These are phyloP conservation scores for Russula ochroleuca DNA, from an alignment of 768 basidiomycete species.

Conservation along the genomic window DNA sequence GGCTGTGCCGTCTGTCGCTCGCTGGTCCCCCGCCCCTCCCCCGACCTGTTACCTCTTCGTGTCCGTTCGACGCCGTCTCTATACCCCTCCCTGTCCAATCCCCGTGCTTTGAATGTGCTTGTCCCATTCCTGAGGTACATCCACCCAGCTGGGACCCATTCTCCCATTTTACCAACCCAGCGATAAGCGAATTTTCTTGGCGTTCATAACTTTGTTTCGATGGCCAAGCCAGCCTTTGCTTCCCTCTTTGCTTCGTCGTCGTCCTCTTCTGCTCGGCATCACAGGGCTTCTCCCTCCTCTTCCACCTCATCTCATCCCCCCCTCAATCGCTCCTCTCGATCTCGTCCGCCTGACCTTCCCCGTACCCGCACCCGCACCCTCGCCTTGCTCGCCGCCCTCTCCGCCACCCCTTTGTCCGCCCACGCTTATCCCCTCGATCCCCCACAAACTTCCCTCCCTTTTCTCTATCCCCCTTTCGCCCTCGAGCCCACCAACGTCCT, in stretches of 20 bases:
- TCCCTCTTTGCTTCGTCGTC: constrained; percentile 15
- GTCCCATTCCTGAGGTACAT: not conserved
- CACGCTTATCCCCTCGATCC: constrained; percentile 15
- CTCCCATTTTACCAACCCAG: not conserved
- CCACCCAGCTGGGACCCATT: not conserved
- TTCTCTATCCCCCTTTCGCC: constrained; percentile 35
- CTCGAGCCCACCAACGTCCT: constrained; percentile 24
- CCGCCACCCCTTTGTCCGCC: not conserved
- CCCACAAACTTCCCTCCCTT: constrained; percentile 19
- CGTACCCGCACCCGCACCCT: not conserved
- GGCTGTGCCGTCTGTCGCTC: not conserved
- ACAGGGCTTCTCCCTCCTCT: not conserved
- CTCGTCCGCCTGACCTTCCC: constrained; percentile 3
- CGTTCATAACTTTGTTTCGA: constrained; percentile 8
- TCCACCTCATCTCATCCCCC: not conserved
- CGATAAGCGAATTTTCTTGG: constrained; percentile 9
- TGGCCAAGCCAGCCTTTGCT: constrained; percentile 32
- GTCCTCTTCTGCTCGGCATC: not conserved
- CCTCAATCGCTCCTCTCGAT: constrained; percentile 3
- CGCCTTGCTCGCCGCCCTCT: constrained; percentile 17
- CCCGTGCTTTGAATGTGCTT: not conserved
- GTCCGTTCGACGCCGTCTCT: not conserved
- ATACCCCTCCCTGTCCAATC: not conserved
- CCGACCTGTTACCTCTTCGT: not conserved
- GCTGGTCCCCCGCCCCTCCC: constrained; percentile 29